phyloP scores from a whole-genome alignment of 192 early-diverging fungal species.

The Gigaspora rosea region DNA sequence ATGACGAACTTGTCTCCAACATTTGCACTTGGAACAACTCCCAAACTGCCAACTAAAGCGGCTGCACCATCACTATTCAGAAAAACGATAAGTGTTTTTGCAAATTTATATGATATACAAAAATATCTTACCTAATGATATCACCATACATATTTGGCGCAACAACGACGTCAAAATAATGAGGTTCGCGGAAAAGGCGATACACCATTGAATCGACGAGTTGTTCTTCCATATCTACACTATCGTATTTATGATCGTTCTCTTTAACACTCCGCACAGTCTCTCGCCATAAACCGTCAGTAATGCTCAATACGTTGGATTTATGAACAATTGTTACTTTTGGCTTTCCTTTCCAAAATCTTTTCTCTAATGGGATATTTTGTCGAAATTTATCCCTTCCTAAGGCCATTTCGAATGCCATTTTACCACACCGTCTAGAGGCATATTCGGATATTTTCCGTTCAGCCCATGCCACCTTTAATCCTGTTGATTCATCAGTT shows the following conservation, averaged over 20 bases:
- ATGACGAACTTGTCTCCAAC: conserved; percentile 95
- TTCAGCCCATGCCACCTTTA: conserved; percentile 79
- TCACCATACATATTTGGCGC: conserved; percentile 98
- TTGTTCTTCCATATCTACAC: conserved; percentile 90
- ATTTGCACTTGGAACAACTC: conserved; percentile 94
- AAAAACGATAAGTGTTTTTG: background rate
- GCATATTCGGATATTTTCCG: conserved; percentile 90
- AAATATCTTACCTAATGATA: conserved; percentile 67
- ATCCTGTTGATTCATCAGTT: conserved; percentile 62
- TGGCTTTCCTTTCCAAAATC: conserved; percentile 66
- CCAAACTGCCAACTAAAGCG: conserved; percentile 92
- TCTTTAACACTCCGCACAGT: conserved; percentile 76
- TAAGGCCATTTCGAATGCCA: conserved; percentile 93
- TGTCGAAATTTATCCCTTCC: conserved; percentile 72
- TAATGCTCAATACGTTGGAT: conserved; percentile 91
- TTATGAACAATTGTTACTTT: conserved; percentile 97
- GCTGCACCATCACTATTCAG: conserved; percentile 84
- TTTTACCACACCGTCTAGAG: conserved; percentile 80
- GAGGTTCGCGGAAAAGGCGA: conserved; percentile 96
- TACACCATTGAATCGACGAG: conserved; percentile 99
- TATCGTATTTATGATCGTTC: conserved; percentile 56
- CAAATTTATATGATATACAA: background rate
- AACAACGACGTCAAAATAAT: conserved; percentile 94
- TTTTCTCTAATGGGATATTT: conserved; percentile 50
- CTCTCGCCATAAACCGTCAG: conserved; percentile 97